A percentile compares a stretch with the other conserved stretches of the same genome.
Evolutionary conservation across 371 early-diverging fungal genomes (phyloP).

Genomic region (Mucor lusitanicus): DNA sequence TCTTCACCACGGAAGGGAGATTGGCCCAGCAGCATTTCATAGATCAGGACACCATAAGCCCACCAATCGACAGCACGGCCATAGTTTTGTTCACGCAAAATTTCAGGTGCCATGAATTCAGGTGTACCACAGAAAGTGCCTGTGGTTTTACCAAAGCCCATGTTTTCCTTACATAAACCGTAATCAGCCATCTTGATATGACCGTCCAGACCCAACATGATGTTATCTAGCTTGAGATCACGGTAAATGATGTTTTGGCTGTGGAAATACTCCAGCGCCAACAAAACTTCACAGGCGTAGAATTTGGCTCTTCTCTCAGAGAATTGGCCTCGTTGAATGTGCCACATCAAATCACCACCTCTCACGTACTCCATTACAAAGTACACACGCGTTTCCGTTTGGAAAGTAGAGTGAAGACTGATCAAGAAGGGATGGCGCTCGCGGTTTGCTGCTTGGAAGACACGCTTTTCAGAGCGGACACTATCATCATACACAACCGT

Average conservation of each 20-base stretch:
- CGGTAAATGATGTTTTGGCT: constrained; percentile 93
- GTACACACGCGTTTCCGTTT: constrained; percentile 90
- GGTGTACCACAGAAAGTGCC: constrained; percentile 99
- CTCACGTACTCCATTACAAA: constrained; percentile 99
- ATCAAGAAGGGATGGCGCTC: constrained; percentile 96
- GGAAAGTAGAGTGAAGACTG: constrained; percentile 95
- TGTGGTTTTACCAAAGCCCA: constrained; percentile 80
- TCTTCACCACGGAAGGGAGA: constrained; percentile 94
- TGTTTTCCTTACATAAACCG: constrained; percentile 96
- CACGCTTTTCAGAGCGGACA: constrained; percentile 90
- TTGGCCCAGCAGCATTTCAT: constrained; percentile 94
- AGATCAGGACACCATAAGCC: constrained; percentile 98
- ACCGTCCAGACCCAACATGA: constrained; percentile 89
- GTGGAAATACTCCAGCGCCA: constrained; percentile 97
- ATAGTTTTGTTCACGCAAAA: constrained; percentile 90
- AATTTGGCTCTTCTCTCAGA: constrained; percentile 91
- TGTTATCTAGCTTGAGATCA: constrained; percentile 98
- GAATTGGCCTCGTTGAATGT: constrained; percentile 87
- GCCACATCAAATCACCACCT: constrained; percentile 99
- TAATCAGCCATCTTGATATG: constrained; percentile 99
- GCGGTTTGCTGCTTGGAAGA: constrained; percentile 86
- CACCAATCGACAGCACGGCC: constrained; percentile 98
- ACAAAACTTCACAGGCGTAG: constrained; percentile 95
- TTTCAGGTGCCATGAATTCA: constrained; percentile 99
- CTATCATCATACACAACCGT: constrained; percentile 32